These are phyloP conservation scores for Solanum tacnaense DNA, from an alignment of 257 asterid species.

Conservation along the genomic window DNA sequence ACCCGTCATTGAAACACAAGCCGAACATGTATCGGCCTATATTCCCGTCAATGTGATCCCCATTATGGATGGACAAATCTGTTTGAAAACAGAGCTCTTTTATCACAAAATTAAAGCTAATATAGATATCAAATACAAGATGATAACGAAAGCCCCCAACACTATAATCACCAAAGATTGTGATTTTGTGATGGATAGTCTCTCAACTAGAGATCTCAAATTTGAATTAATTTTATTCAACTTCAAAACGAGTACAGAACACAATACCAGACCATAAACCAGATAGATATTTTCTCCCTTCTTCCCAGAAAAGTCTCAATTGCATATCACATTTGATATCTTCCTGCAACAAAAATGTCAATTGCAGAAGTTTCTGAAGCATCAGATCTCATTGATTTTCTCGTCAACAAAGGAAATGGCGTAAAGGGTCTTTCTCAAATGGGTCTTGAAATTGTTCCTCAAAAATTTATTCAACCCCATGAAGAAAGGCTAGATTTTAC, in stretches of 20 bases:
- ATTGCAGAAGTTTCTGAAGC: conserved; percentile 1
- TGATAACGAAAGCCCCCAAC: background rate
- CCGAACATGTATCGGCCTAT: accelerated
- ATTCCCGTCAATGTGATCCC: too few relatives aligned
- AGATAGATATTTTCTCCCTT: background rate
- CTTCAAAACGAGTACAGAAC: background rate
- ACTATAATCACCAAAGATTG: background rate
- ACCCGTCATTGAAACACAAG: background rate
- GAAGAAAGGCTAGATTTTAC: conserved; percentile 17
- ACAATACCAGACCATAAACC: background rate
- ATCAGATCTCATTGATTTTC: conserved; percentile 27
- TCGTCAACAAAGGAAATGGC: conserved; percentile 32
- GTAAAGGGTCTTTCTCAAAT: conserved; percentile 33
- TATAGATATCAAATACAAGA: accelerated
- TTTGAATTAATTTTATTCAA: background rate
- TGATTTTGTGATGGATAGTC: background rate
- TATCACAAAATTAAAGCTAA: background rate
- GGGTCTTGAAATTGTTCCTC: conserved; percentile 20
- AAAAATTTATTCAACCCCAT: conserved; percentile 29
- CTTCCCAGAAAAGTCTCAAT: background rate
- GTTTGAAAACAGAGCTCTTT: background rate
- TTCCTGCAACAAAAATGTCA: conserved; percentile 9
- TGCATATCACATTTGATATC: background rate
- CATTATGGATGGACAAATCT: background rate
- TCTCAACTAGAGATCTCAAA: accelerated